Base-by-base conservation (phyloP, 2,329 filamentous ascomycete species). In the Albifimbria verrucaria region DNA sequence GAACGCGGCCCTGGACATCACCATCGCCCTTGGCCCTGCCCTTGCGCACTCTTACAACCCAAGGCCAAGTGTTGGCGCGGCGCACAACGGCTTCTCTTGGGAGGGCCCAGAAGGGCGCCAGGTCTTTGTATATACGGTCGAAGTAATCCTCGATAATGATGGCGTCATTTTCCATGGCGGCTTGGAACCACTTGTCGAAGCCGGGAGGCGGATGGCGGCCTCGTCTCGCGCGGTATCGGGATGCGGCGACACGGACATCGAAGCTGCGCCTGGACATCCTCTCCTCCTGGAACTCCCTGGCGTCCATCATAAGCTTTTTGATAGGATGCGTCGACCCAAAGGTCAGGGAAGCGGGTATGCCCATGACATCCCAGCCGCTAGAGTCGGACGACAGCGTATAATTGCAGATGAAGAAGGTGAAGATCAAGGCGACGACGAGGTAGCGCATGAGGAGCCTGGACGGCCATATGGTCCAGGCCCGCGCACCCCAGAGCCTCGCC, bases 121-220 rank as follows among this genome's bases (percentile, higher is more conserved):
- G 61, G 62, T 87, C 83, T 57, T 83, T 78, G 69, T 85, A 83
- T 53, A 87, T 82, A 54, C 83, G 81, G 61, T 85, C 80, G 68
- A 85, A 87, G 60, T 82, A 87, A 51, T 83, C 79, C 60, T 87
- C 83, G 39, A 87, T 73, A 10, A 86, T 72, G 52, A 85, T 67
- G n/a, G 80, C 77, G 32, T 81, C 69, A 43, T 72, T 72, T 23
- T 78, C 71, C 20, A 68, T 59, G 7, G 83, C 83, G 52, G 80
- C 82, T 26, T 72, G 67, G 59, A 81, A 77, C 83, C 84, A 87
- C 46, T 75, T 69, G 55, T 83, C 76, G 61, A 87, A 87, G n/a
- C 80, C 81, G 0, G 83, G 84, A 3, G 84, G 84, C 2, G 83
- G 84, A 59, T 86, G 81, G 22, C 83, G 75, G 21, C 81, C 82